Evolutionary conservation across 768 basidiomycete species (phyloP).

Genomic region (Flagelloscypha sp.): DNA sequence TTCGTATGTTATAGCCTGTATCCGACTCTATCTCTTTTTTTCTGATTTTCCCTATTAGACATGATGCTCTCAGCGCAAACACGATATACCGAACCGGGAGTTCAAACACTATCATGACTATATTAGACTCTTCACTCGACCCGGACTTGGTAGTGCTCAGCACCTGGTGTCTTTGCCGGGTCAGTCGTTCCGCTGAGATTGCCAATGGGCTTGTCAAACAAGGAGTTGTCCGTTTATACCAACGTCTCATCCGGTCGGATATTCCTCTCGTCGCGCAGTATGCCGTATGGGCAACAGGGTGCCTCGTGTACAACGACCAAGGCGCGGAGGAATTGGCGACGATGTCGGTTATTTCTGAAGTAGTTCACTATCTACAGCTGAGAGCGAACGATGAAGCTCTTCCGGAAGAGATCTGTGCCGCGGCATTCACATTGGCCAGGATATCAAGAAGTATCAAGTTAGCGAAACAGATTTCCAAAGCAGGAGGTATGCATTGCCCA

Average conservation of each 20-base stretch:
- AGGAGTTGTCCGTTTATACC: slow-evolving; percentile 11
- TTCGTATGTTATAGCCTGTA: slow-evolving; percentile 10
- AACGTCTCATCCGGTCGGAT: slow-evolving; percentile 12
- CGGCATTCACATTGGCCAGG: slow-evolving; percentile 17
- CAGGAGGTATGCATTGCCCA: slow-evolving; percentile 15
- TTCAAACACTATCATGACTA: slow-evolving; percentile 14
- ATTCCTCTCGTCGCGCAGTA: slow-evolving; percentile 9
- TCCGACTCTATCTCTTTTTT: neutral
- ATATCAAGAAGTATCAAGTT: slow-evolving; percentile 19
- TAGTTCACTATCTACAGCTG: slow-evolving; percentile 15
- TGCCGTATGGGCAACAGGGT: slow-evolving; percentile 18
- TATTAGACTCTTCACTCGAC: slow-evolving; percentile 14
- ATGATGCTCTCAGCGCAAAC: slow-evolving; percentile 19
- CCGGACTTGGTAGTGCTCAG: slow-evolving; percentile 15
- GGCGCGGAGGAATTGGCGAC: slow-evolving; percentile 16
- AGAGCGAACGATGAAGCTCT: slow-evolving; percentile 5
- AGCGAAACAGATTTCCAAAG: slow-evolving; percentile 15
- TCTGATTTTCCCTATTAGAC: slow-evolving; percentile 5
- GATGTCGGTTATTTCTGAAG: slow-evolving; percentile 9
- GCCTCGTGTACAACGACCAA: slow-evolving; percentile 13
- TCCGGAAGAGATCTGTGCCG: slow-evolving; percentile 15
- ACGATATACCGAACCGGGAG: slow-evolving; percentile 19
- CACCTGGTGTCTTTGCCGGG: slow-evolving; percentile 18
- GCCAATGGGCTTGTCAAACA: slow-evolving; percentile 17
- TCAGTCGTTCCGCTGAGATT: slow-evolving; percentile 16